Evolutionary conservation across 495 filamentous ascomycete species (phyloP), one percentile per base, ranked within the genome.

Genomic region (Collariella sp.): DNA sequence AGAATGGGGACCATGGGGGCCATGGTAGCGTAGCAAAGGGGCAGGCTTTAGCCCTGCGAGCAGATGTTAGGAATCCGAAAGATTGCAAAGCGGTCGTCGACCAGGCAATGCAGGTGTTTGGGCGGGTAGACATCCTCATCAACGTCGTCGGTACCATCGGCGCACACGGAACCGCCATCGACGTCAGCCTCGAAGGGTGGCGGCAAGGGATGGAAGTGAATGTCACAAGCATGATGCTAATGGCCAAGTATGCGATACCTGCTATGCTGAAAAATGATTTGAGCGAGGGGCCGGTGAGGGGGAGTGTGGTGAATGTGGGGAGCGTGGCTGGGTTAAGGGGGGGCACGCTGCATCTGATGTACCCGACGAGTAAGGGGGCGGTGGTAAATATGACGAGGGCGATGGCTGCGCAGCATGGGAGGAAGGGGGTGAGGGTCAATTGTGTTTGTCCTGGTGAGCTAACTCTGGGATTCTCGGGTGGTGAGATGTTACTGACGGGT

Each of bases 291-390:
- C n/a, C n/a, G n/a, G n/a, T n/a, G n/a, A n/a, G n/a, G n/a, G n/a
- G n/a, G n/a, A n/a, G n/a, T n/a, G n/a, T n/a, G n/a, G n/a, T n/a
- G n/a, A 83, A 83, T 57, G 77, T 83, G 66, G 74, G 75, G 4
- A 74, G 69, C 43, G 79, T 83, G 13, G 78, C 79, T 4, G 80
- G 81, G 0, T 47, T 80, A 39, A 70, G 71, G 51, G 81, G 79
- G 1, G 80, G 80, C 5, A 81, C 78, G 18, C 80, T 79, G 3
- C 71, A 78, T 67, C 54, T 84, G 2, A 62, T 83, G 9, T 84
- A 84, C 65, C 80, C 80, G 20, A 83, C 79, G 15, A 75, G 69
- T 46, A 83, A 84, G 56, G 81, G 80, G 0, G 80, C 80, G 0
- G 69, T 82, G 7, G 69, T 82, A 0, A 76, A 82, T 42, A 75